These are phyloP conservation scores for Ophiocordyceps camponoti-saundersi DNA, from an alignment of 2,329 filamentous ascomycete genomes.

Conservation along the genomic window DNA sequence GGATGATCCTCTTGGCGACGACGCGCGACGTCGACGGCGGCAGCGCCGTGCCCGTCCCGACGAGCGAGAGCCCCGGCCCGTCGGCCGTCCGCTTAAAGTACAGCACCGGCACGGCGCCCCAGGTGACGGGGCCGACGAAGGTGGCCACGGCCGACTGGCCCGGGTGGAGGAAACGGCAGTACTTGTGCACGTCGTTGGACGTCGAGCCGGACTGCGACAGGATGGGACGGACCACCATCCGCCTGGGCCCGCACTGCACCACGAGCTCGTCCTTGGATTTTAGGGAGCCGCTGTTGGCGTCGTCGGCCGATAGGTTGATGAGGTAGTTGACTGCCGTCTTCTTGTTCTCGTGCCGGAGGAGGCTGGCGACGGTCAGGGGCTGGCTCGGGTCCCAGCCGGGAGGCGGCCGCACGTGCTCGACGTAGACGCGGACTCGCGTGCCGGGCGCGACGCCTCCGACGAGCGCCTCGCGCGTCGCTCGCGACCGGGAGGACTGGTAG, in stretches of 20 bases:
- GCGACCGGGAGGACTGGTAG: conserved; percentile 69
- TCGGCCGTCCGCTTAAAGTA: conserved; percentile 55
- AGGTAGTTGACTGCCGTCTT: conserved; percentile 78
- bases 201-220: conserved; percentile 84
- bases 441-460: conserved; percentile 77
- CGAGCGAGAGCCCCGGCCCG: conserved; percentile 44
- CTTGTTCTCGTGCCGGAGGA: conserved; percentile 91
- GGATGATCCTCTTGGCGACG: conserved; percentile 81
- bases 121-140: conserved; percentile 79
- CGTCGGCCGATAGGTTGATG: conserved; percentile 67
- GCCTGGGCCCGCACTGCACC: conserved; percentile 75
- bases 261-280: conserved; percentile 88
- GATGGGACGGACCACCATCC: conserved; percentile 75
- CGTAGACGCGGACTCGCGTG: conserved; percentile 64
- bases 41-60: conserved; percentile 76
- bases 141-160: conserved; percentile 78
- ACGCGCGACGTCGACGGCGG: conserved; percentile 62
- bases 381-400: conserved; percentile 27
- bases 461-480: conserved; percentile 63
- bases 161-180: conserved; percentile 78
- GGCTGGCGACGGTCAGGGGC: conserved; percentile 65
- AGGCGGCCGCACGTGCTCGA: conserved; percentile 35
- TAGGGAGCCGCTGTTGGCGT: conserved; percentile 45
- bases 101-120: conserved; percentile 79
- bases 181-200: conserved; percentile 95